phyloP scores from a whole-genome alignment of 179 eudicot species.

The Kewa caespitosa region DNA sequence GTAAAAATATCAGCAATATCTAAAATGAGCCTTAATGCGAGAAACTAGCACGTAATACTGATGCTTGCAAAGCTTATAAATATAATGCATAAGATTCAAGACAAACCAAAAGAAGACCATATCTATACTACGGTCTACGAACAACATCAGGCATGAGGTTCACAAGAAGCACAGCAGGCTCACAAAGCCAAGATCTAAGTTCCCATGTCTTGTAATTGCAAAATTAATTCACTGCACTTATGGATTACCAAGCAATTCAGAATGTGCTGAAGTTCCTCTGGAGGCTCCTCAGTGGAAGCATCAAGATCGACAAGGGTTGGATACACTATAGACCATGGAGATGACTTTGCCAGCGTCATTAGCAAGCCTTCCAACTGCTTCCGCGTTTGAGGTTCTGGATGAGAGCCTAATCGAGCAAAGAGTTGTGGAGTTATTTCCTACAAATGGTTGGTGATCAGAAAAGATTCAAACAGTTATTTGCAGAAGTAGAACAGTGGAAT shows the following conservation, averaged over 20 bases:
- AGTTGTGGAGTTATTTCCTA: constrained; percentile 93
- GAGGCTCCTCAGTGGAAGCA: constrained; percentile 64
- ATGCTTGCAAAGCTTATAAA: too few species aligned
- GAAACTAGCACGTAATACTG: too few species aligned
- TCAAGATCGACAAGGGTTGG: constrained; percentile 91
- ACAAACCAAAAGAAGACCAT: background rate
- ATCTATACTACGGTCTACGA: background rate
- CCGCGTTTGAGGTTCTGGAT: constrained; percentile 79
- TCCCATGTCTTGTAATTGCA: background rate
- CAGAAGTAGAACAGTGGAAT: constrained; percentile 12
- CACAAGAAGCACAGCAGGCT: background rate
- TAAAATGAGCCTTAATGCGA: constrained; percentile 3
- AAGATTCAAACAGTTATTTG: constrained; percentile 13
- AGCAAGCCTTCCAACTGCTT: constrained; percentile 83
- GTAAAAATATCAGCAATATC: background rate
- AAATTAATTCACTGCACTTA: constrained; percentile 7
- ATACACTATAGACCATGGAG: constrained; percentile 95
- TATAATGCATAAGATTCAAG: constrained; percentile 11
- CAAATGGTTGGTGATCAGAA: constrained; percentile 44
- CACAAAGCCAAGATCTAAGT: background rate
- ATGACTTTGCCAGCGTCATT: constrained; percentile 79
- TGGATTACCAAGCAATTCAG: constrained; percentile 79
- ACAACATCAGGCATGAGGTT: constrained; percentile 2
- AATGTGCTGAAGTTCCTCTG: constrained; percentile 84
- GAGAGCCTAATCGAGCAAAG: constrained; percentile 94